A percentile compares a stretch with the other conserved stretches of the same genome.
These are phyloP conservation scores for Astrephomene gubernaculifera DNA, from an alignment of 139 green algal genomes.

Conservation along the genomic window DNA sequence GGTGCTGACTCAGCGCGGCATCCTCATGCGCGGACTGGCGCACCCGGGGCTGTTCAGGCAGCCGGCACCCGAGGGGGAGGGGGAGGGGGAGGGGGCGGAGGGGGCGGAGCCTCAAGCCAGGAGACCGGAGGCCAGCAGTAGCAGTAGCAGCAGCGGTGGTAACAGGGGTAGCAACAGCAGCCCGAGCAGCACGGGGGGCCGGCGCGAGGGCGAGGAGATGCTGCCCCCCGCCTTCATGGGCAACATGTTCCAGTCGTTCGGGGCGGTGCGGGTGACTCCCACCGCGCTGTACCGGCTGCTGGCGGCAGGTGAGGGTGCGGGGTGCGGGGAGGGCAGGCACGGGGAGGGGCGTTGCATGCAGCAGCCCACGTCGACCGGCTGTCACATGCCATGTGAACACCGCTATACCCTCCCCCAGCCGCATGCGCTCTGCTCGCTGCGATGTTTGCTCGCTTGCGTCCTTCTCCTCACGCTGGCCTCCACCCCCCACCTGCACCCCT, in stretches of 20 bases:
- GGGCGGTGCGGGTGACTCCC: constrained; percentile 77
- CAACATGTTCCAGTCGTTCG: constrained; percentile 83
- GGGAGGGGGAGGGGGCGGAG: neutral
- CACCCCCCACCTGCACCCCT: too few species aligned
- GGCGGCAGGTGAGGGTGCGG: constrained; percentile 1
- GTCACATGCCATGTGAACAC: too few species aligned
- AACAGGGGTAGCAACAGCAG: neutral
- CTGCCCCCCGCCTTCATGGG: constrained; percentile 14
- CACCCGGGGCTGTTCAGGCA: constrained; percentile 69
- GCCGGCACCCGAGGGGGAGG: neutral
- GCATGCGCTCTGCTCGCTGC: too few species aligned
- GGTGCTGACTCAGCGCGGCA: constrained; percentile 71
- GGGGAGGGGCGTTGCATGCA: too few species aligned
- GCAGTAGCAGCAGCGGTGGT: neutral
- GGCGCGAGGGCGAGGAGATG: neutral
- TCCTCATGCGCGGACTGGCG: constrained; percentile 83
- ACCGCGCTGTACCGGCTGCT: constrained; percentile 50
- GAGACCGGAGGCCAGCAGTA: neutral
- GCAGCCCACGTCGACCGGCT: too few species aligned
- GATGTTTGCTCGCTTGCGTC: too few species aligned
- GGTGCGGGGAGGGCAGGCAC: too few species aligned
- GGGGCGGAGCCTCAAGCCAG: neutral
- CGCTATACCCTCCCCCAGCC: too few species aligned
- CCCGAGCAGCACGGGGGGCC: neutral
- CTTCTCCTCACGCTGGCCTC: too few species aligned